Conservation (phyloP, 495 filamentous ascomycete species). For the Terfezia boudieri region DNA sequence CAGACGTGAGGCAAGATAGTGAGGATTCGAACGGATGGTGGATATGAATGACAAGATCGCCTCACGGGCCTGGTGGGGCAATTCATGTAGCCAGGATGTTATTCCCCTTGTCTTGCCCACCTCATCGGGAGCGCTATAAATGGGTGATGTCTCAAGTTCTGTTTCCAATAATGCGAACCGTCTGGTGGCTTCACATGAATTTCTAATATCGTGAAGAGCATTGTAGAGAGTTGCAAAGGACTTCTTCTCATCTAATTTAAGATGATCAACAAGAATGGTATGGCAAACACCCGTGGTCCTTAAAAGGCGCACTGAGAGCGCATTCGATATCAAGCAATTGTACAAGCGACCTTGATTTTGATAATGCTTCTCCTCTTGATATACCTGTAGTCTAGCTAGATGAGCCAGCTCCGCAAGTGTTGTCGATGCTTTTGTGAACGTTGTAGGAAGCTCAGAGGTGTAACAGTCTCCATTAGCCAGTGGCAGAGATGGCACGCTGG, state of each 20-base stretch:
- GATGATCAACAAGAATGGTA: slow-evolving; percentile 64
- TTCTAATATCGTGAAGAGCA: slow-evolving; percentile 68
- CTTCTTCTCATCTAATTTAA: slow-evolving; percentile 74
- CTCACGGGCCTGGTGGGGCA: slow-evolving; percentile 51
- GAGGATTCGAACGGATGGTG: slow-evolving; percentile 59
- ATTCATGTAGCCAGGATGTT: slow-evolving; percentile 55
- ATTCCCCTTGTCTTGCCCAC: slow-evolving; percentile 21
- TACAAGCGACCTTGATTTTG: slow-evolving; percentile 45
- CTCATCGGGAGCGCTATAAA: slow-evolving; percentile 20
- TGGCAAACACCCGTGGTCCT: slow-evolving; percentile 57
- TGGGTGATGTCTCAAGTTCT: slow-evolving; percentile 31
- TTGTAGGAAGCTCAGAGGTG: slow-evolving; percentile 21
- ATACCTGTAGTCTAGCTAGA: slow-evolving; percentile 43
- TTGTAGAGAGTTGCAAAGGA: slow-evolving; percentile 72
- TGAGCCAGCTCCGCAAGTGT: slow-evolving; percentile 50
- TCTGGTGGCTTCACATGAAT: slow-evolving; percentile 53
- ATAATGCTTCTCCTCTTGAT: slow-evolving; percentile 48
- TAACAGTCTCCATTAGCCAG: slow-evolving; percentile 16
- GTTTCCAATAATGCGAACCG: slow-evolving; percentile 46
- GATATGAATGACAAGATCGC: slow-evolving; percentile 58
- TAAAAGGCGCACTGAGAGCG: slow-evolving; percentile 56
- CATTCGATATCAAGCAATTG: slow-evolving; percentile 45
- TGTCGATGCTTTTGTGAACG: slow-evolving; percentile 28
- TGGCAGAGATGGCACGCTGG: background rate
- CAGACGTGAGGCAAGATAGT: slow-evolving; percentile 66